Evolutionary conservation across 169 alveolate genomes (phyloP), one percentile per base, ranked within the genome.

Genomic region (Cryptosporidium ryanae): DNA sequence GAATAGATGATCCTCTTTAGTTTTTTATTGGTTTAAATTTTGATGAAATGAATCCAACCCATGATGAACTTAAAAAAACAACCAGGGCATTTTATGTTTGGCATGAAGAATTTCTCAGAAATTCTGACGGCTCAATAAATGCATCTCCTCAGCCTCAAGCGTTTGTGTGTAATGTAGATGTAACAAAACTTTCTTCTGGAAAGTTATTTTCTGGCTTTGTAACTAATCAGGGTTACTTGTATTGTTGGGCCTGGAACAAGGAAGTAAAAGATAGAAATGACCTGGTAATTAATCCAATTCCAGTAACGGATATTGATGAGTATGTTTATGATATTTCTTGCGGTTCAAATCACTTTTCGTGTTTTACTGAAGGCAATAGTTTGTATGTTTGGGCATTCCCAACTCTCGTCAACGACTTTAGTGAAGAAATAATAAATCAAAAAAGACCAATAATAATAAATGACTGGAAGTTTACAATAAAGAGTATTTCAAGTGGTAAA

Each of bases 11-110:
- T 38, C 8, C 46, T 6, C 46, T 38, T 38, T 38, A 38, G 46
- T 38, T 38, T 38, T n/a, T 10, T 38, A 1, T 38, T 38, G 46
- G 8, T 54, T 54, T 0, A 21, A 54, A 0, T 54, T 25, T 25
- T 21, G 64, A 7, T 54, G 64, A 54, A 21, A 54, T 25, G 25
- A 21, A 54, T 54, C 34, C 25, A 25, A 54, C 0, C 0, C 31
- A 54, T 12, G 1, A 38, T 38, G 46, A 38, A 38, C 46, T 38
- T 38, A 4, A 38, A 38, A 38, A 10, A 63, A 18, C 18, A 1
- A 63, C 52, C 23, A 76, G 48, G 46, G 87, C 87, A 61, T 76
- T 76, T 27, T 76, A 76, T 76, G 71, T 76, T n/a, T 76, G 87
- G 87, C 87, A 76, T 59, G 87, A 76, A 18, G 64, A 61, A 5